phyloP scores from a whole-genome alignment of 441 rosid species.

The Eruca vesicaria region DNA sequence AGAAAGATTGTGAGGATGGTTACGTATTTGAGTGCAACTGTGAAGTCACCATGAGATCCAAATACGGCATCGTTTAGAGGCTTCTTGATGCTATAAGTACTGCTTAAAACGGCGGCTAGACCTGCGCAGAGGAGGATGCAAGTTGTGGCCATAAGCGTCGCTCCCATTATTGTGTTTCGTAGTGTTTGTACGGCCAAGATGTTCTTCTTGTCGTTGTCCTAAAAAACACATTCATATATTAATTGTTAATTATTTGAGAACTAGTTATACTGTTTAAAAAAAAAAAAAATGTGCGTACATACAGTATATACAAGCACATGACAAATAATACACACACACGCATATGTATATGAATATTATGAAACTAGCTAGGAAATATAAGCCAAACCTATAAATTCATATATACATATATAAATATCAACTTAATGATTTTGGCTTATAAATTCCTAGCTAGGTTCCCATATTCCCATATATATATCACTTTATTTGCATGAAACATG shows the following conservation, averaged over 20 bases:
- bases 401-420: not conserved
- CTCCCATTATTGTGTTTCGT: constrained; percentile 87
- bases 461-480: not conserved
- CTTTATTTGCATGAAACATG: not conserved
- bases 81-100: constrained; percentile 82
- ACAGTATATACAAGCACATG: not conserved
- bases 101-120: constrained; percentile 82
- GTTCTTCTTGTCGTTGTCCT: constrained; percentile 96
- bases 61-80: constrained; percentile 66
- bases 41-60: constrained; percentile 90
- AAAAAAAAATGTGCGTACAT: too few species aligned
- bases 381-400: not conserved
- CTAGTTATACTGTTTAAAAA: not conserved
- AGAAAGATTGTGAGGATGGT: constrained; percentile 65
- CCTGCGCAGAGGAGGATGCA: constrained; percentile 84
- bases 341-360: not conserved
- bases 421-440: too few species aligned
- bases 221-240: not conserved
- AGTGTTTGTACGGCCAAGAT: constrained; percentile 81
- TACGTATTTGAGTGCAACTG: constrained; percentile 77
- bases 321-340: not conserved
- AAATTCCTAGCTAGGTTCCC: not conserved
- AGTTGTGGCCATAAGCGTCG: constrained; percentile 91
- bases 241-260: not conserved
- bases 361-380: not conserved